Evolutionary conservation across 108 stramenopile genomes (phyloP).

Genomic region (Pseudonitzschia multistriata): DNA sequence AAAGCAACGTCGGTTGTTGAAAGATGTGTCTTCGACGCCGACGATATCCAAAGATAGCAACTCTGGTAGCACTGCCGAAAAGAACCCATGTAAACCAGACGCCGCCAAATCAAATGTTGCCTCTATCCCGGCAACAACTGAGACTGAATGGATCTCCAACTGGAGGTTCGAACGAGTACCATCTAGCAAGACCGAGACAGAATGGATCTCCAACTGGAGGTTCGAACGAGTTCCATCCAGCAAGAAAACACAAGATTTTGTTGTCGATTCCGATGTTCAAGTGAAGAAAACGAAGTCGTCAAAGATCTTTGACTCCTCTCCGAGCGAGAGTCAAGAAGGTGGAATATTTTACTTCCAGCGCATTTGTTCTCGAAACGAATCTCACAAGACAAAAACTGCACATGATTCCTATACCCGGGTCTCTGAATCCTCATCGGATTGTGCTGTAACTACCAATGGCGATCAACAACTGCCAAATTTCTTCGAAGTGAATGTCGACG

Average conservation of each 20-base stretch:
- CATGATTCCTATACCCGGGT: not conserved
- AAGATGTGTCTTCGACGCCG: not conserved
- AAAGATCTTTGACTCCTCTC: not conserved
- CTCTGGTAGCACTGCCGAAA: not conserved
- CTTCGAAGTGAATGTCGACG: not conserved
- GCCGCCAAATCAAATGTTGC: not conserved
- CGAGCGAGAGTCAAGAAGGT: not conserved
- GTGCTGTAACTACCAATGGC: not conserved
- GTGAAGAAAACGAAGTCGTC: not conserved
- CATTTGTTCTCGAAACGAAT: not conserved
- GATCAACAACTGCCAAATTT: not conserved
- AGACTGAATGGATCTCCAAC: conserved; percentile 15
- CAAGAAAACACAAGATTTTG: conserved; percentile 5
- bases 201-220: conserved; percentile 18
- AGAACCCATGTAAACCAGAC: not conserved
- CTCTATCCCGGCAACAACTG: no score
- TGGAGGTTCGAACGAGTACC: conserved; percentile 11
- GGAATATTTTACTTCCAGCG: conserved; percentile 8
- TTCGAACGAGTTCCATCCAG: conserved; percentile 10
- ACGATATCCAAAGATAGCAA: not conserved
- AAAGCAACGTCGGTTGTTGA: conserved; percentile 9
- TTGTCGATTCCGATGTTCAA: not conserved
- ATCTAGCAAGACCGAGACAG: not conserved
- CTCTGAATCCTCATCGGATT: not conserved
- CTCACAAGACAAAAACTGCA: not conserved